Base-by-base conservation (phyloP, 2,329 filamentous ascomycete genomes). In the Botrytis paeoniae region DNA sequence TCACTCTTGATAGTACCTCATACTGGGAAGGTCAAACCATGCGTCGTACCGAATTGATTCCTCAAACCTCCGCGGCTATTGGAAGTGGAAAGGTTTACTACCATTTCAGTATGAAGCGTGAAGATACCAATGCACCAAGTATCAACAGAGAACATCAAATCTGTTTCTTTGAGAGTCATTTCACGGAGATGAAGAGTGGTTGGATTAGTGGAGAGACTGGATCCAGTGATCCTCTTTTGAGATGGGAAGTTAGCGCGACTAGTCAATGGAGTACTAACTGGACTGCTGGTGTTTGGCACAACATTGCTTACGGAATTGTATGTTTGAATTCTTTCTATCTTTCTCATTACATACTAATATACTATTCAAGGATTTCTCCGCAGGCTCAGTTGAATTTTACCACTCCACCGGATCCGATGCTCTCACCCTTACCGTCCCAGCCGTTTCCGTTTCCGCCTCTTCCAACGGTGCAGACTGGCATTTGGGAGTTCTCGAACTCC, bases 381-480 rank as follows among this genome's bases (percentile, higher is more conserved):
- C 84, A 57, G 83, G 86, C 76, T 88, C 85, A 8, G 90, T 93
- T 43, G 87, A 86, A 20, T 89, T 93, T 82, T 93, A 90, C 87
- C 89, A 93, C 81, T 92, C 89, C 0, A 90, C 88, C 25, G 91
- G 89, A 51, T 83, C 84, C 22, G 85, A 86, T 51, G 82, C 86
- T 32, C 83, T 93, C 35, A 85, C 82, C 72, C 85, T 88, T 79
- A 87, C 87, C 1, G 89, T 90, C 7, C 85, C 86, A 5, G 88
- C 90, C 1, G 86, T 93, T 66, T 85, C 85, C 8, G 88, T 85
- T 0, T 86, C 85, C 66, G 88, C 91, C 7, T 88, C 85, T 41
- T 91, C 88, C 66, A 91, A 93, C 80, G 91, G 90, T 57, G 86
- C 85, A 3, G 91, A 93, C 80, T 93, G 90, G 89, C 91, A 94